A percentile compares a stretch with the other conserved stretches of the same genome.
Conservation (phyloP, 2,329 filamentous ascomycete genomes). For the Colletotrichum siamense region DNA sequence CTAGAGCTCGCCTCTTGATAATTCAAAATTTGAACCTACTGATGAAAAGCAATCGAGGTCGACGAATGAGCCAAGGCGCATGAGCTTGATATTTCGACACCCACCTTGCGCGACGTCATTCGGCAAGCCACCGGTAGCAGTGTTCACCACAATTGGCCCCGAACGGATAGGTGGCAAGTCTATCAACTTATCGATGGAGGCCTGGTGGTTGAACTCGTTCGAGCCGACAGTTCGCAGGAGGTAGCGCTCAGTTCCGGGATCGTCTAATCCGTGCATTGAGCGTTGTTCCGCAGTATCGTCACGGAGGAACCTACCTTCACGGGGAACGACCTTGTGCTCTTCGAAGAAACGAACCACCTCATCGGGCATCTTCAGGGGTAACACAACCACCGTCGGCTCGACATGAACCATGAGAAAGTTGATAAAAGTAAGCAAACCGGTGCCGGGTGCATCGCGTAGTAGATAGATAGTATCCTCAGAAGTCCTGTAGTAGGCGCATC, state of each 20-base stretch:
- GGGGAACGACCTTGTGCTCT: slow-evolving; percentile 12
- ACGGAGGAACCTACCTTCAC: slow-evolving; percentile 4
- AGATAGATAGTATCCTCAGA: slow-evolving; percentile 74
- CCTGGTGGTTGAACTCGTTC: slow-evolving; percentile 73
- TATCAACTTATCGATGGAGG: slow-evolving; percentile 70
- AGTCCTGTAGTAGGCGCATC: slow-evolving; percentile 84
- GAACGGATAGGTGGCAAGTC: slow-evolving; percentile 54
- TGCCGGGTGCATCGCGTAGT: slow-evolving; percentile 67
- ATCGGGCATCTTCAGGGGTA: slow-evolving; percentile 53
- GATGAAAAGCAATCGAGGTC: slow-evolving; percentile 77
- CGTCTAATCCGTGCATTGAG: background rate
- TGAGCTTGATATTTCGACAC: slow-evolving; percentile 63
- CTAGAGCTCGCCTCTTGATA: background rate
- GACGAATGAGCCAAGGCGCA: slow-evolving; percentile 73
- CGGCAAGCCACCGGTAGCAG: background rate
- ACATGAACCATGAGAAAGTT: slow-evolving; percentile 60
- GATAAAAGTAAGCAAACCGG: slow-evolving; percentile 36
- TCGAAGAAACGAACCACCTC: slow-evolving; percentile 37
- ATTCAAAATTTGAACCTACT: slow-evolving; percentile 43
- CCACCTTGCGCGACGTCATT: slow-evolving; percentile 34
- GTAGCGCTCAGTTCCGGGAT: background rate
- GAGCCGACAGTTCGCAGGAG: slow-evolving; percentile 71
- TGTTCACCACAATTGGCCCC: background rate
- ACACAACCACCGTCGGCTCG: slow-evolving; percentile 61
- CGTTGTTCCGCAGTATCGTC: background rate